Base-by-base conservation (phyloP, 164 flowering plant genomes). In the Berberis vulgaris region DNA sequence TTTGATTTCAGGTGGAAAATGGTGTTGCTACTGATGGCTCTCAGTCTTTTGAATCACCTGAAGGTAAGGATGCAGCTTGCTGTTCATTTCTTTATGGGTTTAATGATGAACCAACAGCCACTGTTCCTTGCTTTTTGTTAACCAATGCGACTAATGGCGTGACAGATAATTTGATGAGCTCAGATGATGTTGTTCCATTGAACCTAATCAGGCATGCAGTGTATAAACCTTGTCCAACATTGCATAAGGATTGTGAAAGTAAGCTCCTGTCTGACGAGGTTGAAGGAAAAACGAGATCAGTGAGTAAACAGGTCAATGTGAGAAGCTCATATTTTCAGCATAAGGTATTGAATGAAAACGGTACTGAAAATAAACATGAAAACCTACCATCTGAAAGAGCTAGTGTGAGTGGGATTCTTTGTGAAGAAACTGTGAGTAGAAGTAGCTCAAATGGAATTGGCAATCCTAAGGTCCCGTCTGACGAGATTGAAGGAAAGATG, bases 311-410 rank as follows among this genome's bases (percentile, higher is more conserved):
- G 67, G 76, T 66, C 66, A 63, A 73, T 39, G 76, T 79, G 46
- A 87, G 81, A 66, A 86, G 91, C 78, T 60, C 76, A 26, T 85
- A 80, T 77, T 89, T 89, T 73, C 74, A 73, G 77, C 71, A 67
- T 52, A 79, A 82, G 63, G 49, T 66, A 57, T 71, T 8, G 56
- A 64, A 54, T 45, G 68, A 77, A 61, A 74, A 62, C 66, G 38
- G 60, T 26, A 26, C 26, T 57, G 74, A 71, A 46, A 64, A 60
- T 52, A 67, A 69, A 71, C 54, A 62, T 46, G 76, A 73, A 65
- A 66, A 61, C 67, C 61, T 49, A 7, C 55, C 60, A 42, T 70
- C 71, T 12, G 57, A 74, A 46, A 64, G 62, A 63, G 70, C 54
- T 43, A 49, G 5, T 47, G 61, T 43, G 43, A 53, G 55, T 49